These are phyloP conservation scores for Porpolomopsis calyptriformis DNA, from an alignment of 768 basidiomycete genomes.

Conservation along the genomic window DNA sequence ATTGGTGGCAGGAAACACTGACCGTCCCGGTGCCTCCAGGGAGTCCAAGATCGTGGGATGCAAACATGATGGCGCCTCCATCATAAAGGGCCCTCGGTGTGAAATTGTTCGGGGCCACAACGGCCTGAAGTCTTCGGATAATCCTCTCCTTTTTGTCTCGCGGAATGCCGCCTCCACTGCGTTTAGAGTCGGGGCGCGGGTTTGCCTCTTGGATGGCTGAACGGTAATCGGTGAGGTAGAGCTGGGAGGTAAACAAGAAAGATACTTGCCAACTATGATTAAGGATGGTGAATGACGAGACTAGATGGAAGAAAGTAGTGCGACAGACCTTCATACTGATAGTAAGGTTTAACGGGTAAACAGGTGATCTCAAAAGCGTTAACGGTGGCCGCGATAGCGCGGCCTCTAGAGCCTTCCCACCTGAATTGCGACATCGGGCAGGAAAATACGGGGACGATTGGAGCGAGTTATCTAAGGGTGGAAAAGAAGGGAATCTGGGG, in stretches of 20 bases:
- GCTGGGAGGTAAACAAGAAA: no score
- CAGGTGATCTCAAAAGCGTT: conserved; percentile 23
- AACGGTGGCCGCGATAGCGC: conserved; percentile 14
- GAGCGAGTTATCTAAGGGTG: neutral
- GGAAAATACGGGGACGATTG: neutral
- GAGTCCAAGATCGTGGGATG: conserved; percentile 21
- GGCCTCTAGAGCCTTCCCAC: conserved; percentile 3
- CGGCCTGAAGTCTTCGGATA: conserved; percentile 30
- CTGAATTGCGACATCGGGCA: neutral
- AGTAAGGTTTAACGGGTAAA: conserved; percentile 19
- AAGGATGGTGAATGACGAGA: neutral
- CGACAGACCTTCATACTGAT: conserved; percentile 22
- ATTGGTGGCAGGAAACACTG: conserved; percentile 6
- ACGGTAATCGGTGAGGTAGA: conserved; percentile 3
- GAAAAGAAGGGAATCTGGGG: neutral
- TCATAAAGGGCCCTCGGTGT: conserved; percentile 37
- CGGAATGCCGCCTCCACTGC: neutral
- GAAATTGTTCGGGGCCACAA: conserved; percentile 25
- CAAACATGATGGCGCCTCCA: conserved; percentile 32
- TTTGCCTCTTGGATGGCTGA: conserved; percentile 17
- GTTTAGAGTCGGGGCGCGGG: neutral
- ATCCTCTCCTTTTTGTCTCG: conserved; percentile 21
- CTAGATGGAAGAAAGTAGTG: neutral
- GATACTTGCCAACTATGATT: no score
- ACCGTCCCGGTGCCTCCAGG: conserved; percentile 22